Evolutionary conservation across 2,329 filamentous ascomycete species (phyloP).

Genomic region (Penicillium sp.): DNA sequence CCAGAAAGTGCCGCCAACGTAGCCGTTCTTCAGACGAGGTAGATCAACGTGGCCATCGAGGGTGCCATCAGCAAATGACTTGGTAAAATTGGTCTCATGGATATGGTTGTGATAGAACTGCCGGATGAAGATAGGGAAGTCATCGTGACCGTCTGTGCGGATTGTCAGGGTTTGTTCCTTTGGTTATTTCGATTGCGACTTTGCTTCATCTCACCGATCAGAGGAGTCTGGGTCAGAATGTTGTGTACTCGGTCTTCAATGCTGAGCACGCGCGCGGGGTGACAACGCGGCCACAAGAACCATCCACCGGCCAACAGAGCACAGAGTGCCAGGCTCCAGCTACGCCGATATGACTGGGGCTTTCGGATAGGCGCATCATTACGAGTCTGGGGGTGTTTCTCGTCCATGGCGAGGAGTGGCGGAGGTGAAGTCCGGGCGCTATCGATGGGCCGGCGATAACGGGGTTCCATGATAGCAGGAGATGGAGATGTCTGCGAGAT

Average conservation of each 20-base stretch:
- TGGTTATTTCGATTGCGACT: too few relatives aligned
- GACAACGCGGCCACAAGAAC: constrained; percentile 12
- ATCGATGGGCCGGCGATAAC: not conserved
- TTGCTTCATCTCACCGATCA: constrained; percentile 41
- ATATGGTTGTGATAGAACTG: constrained; percentile 68
- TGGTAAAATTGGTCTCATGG: constrained; percentile 66
- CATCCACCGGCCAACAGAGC: constrained; percentile 10
- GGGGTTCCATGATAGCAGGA: not conserved
- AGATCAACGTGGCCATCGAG: constrained; percentile 71
- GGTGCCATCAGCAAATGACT: constrained; percentile 66
- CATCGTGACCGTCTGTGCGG: constrained; percentile 74
- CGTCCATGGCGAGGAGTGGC: not conserved
- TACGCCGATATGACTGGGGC: not conserved
- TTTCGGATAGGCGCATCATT: not conserved
- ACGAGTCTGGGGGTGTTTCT: not conserved
- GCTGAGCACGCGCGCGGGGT: constrained; percentile 10
- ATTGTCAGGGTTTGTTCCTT: not conserved
- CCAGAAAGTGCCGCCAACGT: constrained; percentile 80
- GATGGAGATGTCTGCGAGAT: too few relatives aligned
- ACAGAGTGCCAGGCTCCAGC: constrained; percentile 11
- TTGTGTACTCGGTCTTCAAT: constrained; percentile 39
- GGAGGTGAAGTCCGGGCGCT: not conserved
- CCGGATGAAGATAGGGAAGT: constrained; percentile 71
- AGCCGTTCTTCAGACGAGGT: constrained; percentile 63
- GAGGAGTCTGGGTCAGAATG: constrained; percentile 45